Evolutionary conservation across 257 asterid species (phyloP).

Genomic region (Fraxinus anomala): DNA sequence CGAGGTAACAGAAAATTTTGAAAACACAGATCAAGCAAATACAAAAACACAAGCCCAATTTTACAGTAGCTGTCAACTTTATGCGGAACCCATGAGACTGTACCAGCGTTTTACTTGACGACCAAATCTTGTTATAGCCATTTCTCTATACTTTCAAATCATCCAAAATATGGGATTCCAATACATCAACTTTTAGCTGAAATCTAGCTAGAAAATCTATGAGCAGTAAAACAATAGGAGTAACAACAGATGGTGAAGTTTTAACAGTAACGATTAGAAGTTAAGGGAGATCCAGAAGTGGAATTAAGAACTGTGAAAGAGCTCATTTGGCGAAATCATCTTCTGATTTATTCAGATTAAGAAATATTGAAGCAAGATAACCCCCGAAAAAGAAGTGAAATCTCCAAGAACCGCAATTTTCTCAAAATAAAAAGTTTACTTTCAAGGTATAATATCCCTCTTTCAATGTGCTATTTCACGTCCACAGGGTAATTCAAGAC

Average conservation of each 20-base stretch:
- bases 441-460: no score
- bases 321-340: not conserved
- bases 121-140: constrained; percentile 80
- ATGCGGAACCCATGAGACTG: constrained; percentile 72
- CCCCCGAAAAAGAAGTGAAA: not conserved
- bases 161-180: constrained; percentile 23
- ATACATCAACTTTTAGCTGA: constrained; percentile 8
- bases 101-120: constrained; percentile 82
- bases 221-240: constrained; percentile 15
- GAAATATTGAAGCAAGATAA: constrained; percentile 22
- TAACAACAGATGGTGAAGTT: constrained; percentile 29
- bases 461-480: no score
- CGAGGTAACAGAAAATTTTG: constrained; percentile 68
- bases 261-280: constrained; percentile 34
- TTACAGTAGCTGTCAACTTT: constrained; percentile 65
- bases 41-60: constrained; percentile 82
- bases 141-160: constrained; percentile 35
- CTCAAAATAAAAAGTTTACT: not conserved
- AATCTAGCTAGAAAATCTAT: constrained; percentile 1
- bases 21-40: constrained; percentile 73
- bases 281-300: constrained; percentile 49
- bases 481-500: no score
- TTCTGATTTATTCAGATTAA: constrained; percentile 10
- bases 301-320: constrained; percentile 22
- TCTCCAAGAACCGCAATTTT: constrained; percentile 22